A percentile compares a stretch with the other conserved stretches of the same genome.
phyloP scores from a whole-genome alignment of 1,284 basidiomycete genomes.

The Boletus mariae region DNA sequence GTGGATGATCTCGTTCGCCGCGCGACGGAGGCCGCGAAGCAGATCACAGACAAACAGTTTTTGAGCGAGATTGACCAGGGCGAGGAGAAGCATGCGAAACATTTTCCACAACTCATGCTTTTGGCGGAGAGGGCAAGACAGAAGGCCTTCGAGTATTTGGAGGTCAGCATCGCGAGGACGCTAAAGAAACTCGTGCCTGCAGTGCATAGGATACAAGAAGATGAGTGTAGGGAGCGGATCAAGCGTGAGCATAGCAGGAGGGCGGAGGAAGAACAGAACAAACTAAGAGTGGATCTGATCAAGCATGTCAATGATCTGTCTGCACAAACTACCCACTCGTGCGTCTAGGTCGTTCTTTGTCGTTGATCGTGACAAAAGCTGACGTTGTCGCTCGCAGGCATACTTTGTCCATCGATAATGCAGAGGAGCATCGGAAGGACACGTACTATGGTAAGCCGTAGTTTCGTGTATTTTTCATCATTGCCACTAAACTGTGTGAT shows the following conservation, averaged over 20 bases:
- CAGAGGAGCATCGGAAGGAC: slow-evolving; percentile 2
- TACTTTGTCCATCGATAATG: slow-evolving; percentile 11
- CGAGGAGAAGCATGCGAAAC: not conserved
- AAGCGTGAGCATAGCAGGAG: not conserved
- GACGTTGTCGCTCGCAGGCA: slow-evolving; percentile 13
- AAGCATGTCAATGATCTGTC: slow-evolving; percentile 22
- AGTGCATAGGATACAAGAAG: slow-evolving; percentile 11
- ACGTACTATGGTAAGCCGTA: slow-evolving; percentile 2
- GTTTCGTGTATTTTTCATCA: not conserved
- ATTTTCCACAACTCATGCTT: not conserved
- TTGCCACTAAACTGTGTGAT: not conserved
- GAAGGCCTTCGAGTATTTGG: slow-evolving; percentile 4
- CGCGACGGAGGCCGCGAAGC: not conserved
- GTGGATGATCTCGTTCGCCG: slow-evolving; percentile 3
- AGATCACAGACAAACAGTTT: slow-evolving; percentile 10
- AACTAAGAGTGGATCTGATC: slow-evolving; percentile 25
- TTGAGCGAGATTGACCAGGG: slow-evolving; percentile 5
- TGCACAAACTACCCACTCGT: slow-evolving; percentile 5
- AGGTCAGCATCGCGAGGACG: not conserved
- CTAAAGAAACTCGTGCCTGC: slow-evolving; percentile 2
- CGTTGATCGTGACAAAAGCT: not conserved
- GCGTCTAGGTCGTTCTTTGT: slow-evolving; percentile 5
- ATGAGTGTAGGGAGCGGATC: slow-evolving; percentile 1
- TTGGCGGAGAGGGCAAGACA: slow-evolving; percentile 2
- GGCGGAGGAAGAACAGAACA: slow-evolving; percentile 15